phyloP scores from a whole-genome alignment of 2,329 filamentous ascomycete genomes.

The Cercospora sojina region DNA sequence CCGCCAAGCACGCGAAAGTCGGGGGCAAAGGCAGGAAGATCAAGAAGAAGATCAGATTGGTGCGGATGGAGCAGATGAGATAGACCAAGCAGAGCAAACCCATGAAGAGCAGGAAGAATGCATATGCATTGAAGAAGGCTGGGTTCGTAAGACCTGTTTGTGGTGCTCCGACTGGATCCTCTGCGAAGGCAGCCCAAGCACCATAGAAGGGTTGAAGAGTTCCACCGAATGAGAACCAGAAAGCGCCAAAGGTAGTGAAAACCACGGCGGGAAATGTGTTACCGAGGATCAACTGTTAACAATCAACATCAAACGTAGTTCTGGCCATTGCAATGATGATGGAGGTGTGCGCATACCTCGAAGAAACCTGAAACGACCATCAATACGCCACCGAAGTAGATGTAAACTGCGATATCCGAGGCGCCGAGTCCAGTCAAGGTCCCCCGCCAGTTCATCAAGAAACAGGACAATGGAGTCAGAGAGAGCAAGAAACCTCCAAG shows the following conservation, averaged over 20 bases:
- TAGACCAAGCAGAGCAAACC: conserved; percentile 63
- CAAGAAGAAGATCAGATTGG: conserved; percentile 66
- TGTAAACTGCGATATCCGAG: conserved; percentile 43
- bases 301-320: not conserved
- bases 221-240: conserved; percentile 46
- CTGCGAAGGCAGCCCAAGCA: conserved; percentile 20
- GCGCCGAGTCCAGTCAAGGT: conserved; percentile 52
- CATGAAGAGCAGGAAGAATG: conserved; percentile 67
- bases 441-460: conserved; percentile 60
- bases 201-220: not conserved
- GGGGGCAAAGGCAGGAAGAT: conserved; percentile 64
- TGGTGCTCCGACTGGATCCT: not conserved
- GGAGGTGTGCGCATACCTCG: not conserved
- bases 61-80: conserved; percentile 67
- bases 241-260: conserved; percentile 54
- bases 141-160: not conserved
- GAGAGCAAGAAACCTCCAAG: conserved; percentile 57
- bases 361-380: not conserved
- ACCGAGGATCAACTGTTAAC: conserved; percentile 44
- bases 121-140: conserved; percentile 40
- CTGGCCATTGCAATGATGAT: no score
- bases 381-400: conserved; percentile 49
- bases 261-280: conserved; percentile 57
- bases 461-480: conserved; percentile 55
- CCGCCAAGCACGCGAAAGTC: conserved; percentile 60